A percentile compares a stretch with the other conserved stretches of the same genome.
phyloP scores from a whole-genome alignment of 1,139 yeast species.

The Yamadazyma kanchanaburiensis region DNA sequence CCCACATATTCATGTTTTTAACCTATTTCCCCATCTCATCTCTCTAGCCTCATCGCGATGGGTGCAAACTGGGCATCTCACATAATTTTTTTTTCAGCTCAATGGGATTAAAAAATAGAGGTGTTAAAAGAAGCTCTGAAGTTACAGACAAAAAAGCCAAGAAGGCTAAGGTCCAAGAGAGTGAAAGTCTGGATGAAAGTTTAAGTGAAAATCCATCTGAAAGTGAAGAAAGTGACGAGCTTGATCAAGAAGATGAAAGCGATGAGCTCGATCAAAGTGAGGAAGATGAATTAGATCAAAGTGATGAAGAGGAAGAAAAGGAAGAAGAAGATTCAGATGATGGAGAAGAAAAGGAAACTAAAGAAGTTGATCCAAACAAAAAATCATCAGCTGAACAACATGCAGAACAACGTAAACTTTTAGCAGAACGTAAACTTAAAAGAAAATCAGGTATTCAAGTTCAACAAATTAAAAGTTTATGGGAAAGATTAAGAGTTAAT shows the following conservation, averaged over 20 bases:
- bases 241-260: conserved; percentile 12
- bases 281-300: conserved; percentile 21
- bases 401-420: conserved; percentile 75
- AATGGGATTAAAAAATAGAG: conserved; percentile 27
- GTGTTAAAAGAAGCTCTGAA: conserved; percentile 31
- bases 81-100: conserved; percentile 6
- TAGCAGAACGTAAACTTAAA: conserved; percentile 79
- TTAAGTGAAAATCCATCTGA: not conserved
- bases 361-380: conserved; percentile 41
- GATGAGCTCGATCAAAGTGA: conserved; percentile 8
- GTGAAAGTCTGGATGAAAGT: conserved; percentile 11
- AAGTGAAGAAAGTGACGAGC: conserved; percentile 1
- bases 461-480: conserved; percentile 77
- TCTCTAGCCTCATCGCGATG: too few relatives aligned
- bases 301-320: conserved; percentile 16
- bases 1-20: too few relatives aligned
- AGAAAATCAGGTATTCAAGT: conserved; percentile 86
- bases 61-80: conserved; percentile 8
- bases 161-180: conserved; percentile 24
- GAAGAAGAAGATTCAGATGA: conserved; percentile 17
- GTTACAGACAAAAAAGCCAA: conserved; percentile 17
- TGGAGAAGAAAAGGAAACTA: conserved; percentile 4
- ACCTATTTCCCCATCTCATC: too few relatives aligned
- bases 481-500: conserved; percentile 91
- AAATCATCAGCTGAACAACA: conserved; percentile 67